These are phyloP conservation scores for Nemania sp. DNA, from an alignment of 2,329 filamentous ascomycete genomes.

Conservation along the genomic window DNA sequence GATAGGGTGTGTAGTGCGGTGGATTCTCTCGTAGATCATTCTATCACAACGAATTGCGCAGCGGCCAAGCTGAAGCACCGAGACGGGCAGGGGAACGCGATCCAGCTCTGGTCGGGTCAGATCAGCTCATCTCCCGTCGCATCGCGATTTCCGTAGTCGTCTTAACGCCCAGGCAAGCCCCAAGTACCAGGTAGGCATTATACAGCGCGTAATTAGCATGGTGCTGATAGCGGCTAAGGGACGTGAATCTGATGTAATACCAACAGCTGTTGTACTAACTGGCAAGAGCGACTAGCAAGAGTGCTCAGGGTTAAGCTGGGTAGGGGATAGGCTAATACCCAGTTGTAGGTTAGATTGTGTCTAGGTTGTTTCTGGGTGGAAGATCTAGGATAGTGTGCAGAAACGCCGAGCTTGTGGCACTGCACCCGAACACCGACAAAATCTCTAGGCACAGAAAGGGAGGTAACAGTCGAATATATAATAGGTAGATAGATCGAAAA, in stretches of 20 bases:
- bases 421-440: slow-evolving; percentile 25
- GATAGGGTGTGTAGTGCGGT: background rate
- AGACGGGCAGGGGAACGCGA: slow-evolving; percentile 18
- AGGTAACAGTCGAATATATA: background rate
- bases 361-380: too few relatives aligned
- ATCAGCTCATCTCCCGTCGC: slow-evolving; percentile 25
- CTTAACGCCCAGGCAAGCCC: slow-evolving; percentile 10
- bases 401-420: slow-evolving; percentile 40
- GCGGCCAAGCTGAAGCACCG: slow-evolving; percentile 19
- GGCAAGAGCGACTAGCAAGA: too few relatives aligned
- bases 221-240: too few relatives aligned
- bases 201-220: background rate
- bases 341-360: too few relatives aligned
- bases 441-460: slow-evolving; percentile 19
- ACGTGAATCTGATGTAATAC: slow-evolving; percentile 15
- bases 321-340: slow-evolving; percentile 7
- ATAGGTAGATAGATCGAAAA: background rate
- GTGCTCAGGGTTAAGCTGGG: slow-evolving; percentile 4
- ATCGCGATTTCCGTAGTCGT: slow-evolving; percentile 17
- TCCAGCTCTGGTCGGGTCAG: slow-evolving; percentile 24
- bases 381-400: slow-evolving; percentile 35
- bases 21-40: slow-evolving; percentile 4
- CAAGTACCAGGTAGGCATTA: background rate
- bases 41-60: slow-evolving; percentile 5
- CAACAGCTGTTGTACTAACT: background rate